Percentiles rank a stretch among this genome's conserved stretches.
Conservation (phyloP, 2,329 filamentous ascomycete genomes). For the Verruconis gallopava region DNA sequence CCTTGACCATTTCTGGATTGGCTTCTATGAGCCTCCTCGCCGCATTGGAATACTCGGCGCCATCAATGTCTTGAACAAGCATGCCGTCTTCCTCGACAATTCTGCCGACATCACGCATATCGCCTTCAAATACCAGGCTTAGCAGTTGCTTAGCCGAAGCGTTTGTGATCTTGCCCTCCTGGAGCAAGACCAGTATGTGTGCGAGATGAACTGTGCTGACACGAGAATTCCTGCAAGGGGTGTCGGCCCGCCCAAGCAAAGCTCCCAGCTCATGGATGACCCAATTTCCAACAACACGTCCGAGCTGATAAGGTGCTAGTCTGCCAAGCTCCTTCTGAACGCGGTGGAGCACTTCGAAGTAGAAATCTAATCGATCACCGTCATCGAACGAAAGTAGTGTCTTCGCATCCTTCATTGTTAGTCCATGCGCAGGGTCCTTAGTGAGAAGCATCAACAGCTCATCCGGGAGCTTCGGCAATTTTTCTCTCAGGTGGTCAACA, state of each 20-base stretch:
- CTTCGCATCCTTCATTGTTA: constrained; percentile 72
- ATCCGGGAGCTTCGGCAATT: constrained; percentile 61
- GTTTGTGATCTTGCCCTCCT: constrained; percentile 34
- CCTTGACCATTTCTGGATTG: constrained; percentile 44
- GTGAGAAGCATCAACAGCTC: constrained; percentile 51
- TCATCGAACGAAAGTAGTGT: constrained; percentile 66
- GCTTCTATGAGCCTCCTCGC: constrained; percentile 40
- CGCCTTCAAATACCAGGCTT: constrained; percentile 39
- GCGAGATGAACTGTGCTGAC: constrained; percentile 29
- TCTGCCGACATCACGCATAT: constrained; percentile 33
- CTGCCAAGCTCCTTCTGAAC: constrained; percentile 24
- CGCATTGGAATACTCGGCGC: constrained; percentile 41
- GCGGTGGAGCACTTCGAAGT: constrained; percentile 49
- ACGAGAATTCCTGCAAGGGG: constrained; percentile 28
- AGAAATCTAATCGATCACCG: constrained; percentile 71
- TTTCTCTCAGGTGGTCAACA: constrained; percentile 47
- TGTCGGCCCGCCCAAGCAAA: constrained; percentile 26
- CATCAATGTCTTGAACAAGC: constrained; percentile 40
- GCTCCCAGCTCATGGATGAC: constrained; percentile 40
- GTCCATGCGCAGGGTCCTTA: constrained; percentile 41
- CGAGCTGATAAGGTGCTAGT: constrained; percentile 16
- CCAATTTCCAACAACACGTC: constrained; percentile 47
- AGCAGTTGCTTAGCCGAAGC: constrained; percentile 49
- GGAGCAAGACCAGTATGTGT: constrained; percentile 29
- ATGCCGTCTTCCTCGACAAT: constrained; percentile 47